phyloP scores from a whole-genome alignment of 2,329 filamentous ascomycete genomes.

The Purpureocillium takamizusanense region DNA sequence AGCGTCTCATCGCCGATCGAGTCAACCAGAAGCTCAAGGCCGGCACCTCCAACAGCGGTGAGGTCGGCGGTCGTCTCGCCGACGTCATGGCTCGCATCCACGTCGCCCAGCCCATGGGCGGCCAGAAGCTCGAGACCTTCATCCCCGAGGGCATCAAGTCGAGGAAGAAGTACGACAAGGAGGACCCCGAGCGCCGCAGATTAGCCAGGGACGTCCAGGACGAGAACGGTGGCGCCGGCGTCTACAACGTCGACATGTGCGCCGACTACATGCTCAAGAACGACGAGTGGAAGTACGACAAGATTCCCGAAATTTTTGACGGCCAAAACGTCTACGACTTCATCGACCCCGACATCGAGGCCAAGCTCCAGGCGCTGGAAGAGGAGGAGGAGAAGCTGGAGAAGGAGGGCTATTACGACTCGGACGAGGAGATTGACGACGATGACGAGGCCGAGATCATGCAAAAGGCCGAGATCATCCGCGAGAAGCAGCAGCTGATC shows the following conservation, averaged over 20 bases:
- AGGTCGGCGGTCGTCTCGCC: slow-evolving; percentile 70
- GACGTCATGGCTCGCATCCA: slow-evolving; percentile 93
- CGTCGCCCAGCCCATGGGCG: slow-evolving; percentile 87
- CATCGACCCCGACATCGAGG: slow-evolving; percentile 92
- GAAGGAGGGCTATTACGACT: slow-evolving; percentile 88
- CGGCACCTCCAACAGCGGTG: slow-evolving; percentile 67
- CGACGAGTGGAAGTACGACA: slow-evolving; percentile 92
- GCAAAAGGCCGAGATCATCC: slow-evolving; percentile 89
- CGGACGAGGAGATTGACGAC: slow-evolving; percentile 72
- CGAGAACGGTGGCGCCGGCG: slow-evolving; percentile 88
- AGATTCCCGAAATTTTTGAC: slow-evolving; percentile 86
- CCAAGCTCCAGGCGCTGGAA: slow-evolving; percentile 83
- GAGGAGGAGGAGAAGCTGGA: slow-evolving; percentile 92
- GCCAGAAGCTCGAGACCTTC: slow-evolving; percentile 68
- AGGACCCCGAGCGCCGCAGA: slow-evolving; percentile 72
- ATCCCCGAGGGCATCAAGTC: slow-evolving; percentile 79
- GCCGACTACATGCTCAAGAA: slow-evolving; percentile 82
- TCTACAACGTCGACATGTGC: slow-evolving; percentile 89
- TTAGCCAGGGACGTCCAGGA: slow-evolving; percentile 83
- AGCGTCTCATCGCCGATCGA: slow-evolving; percentile 83
- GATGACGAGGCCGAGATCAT: slow-evolving; percentile 80
- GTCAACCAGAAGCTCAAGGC: slow-evolving; percentile 96
- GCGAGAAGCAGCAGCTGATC: slow-evolving; percentile 87
- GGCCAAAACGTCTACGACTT: slow-evolving; percentile 98
- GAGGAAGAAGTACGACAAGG: slow-evolving; percentile 82